Evolutionary conservation across 2,329 filamentous ascomycete genomes (phyloP).

Genomic region (Aspergillus fijiensis): DNA sequence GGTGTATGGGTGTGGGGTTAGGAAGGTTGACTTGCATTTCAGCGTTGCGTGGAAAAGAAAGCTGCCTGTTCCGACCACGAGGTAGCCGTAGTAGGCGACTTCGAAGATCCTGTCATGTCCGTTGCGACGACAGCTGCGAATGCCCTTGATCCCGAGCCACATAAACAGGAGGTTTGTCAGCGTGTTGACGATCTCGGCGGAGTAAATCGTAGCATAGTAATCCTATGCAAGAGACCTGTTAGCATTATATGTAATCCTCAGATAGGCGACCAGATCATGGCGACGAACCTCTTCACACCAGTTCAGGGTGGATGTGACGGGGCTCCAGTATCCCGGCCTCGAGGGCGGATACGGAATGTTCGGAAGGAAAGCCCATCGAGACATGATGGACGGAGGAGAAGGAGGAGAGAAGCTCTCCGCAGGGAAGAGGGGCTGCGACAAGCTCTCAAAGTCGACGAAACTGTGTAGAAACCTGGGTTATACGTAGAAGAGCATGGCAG

Average conservation of each 20-base stretch:
- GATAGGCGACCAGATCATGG: neutral
- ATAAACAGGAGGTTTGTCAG: slow-evolving; percentile 82
- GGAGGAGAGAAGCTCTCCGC: slow-evolving; percentile 13
- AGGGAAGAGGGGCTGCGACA: neutral
- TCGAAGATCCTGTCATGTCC: slow-evolving; percentile 74
- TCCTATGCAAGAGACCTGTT: slow-evolving; percentile 52
- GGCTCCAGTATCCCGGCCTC: slow-evolving; percentile 63
- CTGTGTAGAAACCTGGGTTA: neutral
- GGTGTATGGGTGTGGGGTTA: neutral
- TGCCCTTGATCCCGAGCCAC: slow-evolving; percentile 72
- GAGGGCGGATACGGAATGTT: slow-evolving; percentile 47
- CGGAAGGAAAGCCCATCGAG: slow-evolving; percentile 30
- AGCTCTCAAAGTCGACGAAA: neutral
- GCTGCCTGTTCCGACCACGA: slow-evolving; percentile 61
- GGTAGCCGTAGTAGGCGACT: slow-evolving; percentile 63
- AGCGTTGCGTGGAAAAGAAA: slow-evolving; percentile 65
- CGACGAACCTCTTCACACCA: slow-evolving; percentile 72
- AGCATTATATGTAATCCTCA: slow-evolving; percentile 3
- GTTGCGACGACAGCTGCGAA: slow-evolving; percentile 69
- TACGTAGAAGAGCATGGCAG: neutral
- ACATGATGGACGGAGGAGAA: slow-evolving; percentile 24
- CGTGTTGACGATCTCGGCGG: slow-evolving; percentile 76
- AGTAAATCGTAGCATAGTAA: slow-evolving; percentile 72
- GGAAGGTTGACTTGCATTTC: slow-evolving; percentile 53
- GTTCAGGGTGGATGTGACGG: slow-evolving; percentile 70